Evolutionary conservation across 768 basidiomycete species (phyloP), one percentile per base, ranked within the genome.

Genomic region (Royoungia palumana): DNA sequence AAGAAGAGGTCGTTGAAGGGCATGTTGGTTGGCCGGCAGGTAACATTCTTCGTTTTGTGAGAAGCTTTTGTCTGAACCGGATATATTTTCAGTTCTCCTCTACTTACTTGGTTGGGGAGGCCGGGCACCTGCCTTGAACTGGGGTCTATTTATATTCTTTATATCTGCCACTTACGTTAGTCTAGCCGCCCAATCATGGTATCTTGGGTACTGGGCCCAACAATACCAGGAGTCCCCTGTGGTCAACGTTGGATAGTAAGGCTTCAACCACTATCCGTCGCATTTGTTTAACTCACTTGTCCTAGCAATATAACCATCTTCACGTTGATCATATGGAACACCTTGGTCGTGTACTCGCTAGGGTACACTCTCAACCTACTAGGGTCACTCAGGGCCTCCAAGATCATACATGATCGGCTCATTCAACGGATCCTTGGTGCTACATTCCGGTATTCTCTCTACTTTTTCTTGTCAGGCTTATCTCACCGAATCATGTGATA

Each of bases 361-460:
- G 70, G 64, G 1, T 70, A 61, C 30, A 51, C 70, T 16, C 44
- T 74, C 2, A 83, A 73, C 14, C 62, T 78, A 10, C 66, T 66
- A 27, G 82, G 81, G 0, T 48, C 59, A 2, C 57, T 82, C 42
- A 68, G 79, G 46, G 84, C 83, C 2, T 82, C 82, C 4, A 69
- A 73, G 47, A 61, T 51, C 7, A 78, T 87, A 12, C 83, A 86
- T 56, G 58, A 60, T 20, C 64, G 71, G 48, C 71, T 87, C 1
- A 52, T 85, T 5, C 63, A 74, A 22, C 75, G 82, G 11, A 61
- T 87, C 0, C 62, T 87, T 13, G 75, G 80, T 5, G 78, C 82
- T 5, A 85, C 85, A 1, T 62, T 86, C 34, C 78, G 84, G 62
- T 84, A 70, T 72, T 71, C 76, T 72, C 74, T n/a, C n/a, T n/a